These are phyloP conservation scores for Bryum argenteum DNA, from an alignment of 225 moss, liverwort and hornwort genomes.

Conservation along the genomic window DNA sequence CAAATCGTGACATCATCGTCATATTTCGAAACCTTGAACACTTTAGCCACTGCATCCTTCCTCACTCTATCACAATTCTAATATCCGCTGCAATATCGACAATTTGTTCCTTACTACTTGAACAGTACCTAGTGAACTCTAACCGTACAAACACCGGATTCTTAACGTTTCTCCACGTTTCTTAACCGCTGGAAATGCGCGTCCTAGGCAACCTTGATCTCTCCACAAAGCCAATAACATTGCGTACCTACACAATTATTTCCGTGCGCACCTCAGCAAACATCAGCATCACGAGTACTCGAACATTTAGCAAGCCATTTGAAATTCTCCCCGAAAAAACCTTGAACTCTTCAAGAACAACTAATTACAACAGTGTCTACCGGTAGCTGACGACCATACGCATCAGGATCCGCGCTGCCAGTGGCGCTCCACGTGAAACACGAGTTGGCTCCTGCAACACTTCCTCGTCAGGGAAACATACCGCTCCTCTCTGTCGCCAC, in stretches of 20 bases:
- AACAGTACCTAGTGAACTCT: too few species aligned
- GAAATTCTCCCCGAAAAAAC: neutral
- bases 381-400: conserved; percentile 2
- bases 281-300: neutral
- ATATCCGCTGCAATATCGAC: too few species aligned
- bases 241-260: conserved; percentile 2
- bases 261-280: conserved; percentile 14
- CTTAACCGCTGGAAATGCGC: neutral
- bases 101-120: too few species aligned
- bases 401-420: neutral
- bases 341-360: neutral
- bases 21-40: neutral
- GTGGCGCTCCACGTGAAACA: conserved; percentile 22
- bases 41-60: conserved; percentile 7
- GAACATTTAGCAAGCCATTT: neutral
- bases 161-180: neutral
- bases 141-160: conserved; percentile 12
- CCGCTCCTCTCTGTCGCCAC: neutral
- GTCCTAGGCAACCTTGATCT: neutral
- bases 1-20: too few species aligned
- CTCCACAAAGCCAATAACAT: neutral
- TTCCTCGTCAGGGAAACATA: neutral
- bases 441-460: neutral
- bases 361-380: neutral
- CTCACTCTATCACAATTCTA: too few species aligned